Base-by-base conservation (phyloP, 2,329 filamentous ascomycete genomes). In the Cladosporium austrohemisphaericum region DNA sequence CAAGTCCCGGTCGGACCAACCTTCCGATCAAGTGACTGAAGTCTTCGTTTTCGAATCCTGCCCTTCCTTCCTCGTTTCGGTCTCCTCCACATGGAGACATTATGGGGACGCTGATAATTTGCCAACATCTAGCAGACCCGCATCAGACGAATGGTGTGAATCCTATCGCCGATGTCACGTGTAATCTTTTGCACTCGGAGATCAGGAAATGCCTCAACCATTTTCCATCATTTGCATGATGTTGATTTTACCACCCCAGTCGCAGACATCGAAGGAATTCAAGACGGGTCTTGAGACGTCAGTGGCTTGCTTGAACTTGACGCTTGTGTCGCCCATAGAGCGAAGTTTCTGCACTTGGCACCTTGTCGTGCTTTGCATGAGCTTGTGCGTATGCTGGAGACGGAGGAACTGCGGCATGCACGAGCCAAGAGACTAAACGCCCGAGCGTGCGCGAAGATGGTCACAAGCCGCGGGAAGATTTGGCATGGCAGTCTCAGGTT, bases 91-190 rank as follows among this genome's bases (percentile, higher is more conserved):
- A 47, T 47, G 29, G 33, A 38, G n/a, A 23, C 25, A 29, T 16
- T 32, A 32, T 32, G 41, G 41, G 41, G 23, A 47, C 7, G 22
- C 32, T 37, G 43, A 37, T 29, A 35, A 47, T 47, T 35, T 25
- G 20, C 25, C 25, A 38, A 22, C 23, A 28, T 32, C 33, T 28
- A 29, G 32, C 43, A 47, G 43, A 47, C 43, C 43, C 43, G 33
- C 43, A 37, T 13, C 14, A 18, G 22, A 29, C 4, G 23, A 35
- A 38, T 47, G 43, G 43, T 37, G 16, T 23, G 43, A 47, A 47
- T 47, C 43, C 43, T 47, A 47, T 38, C 43, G 43, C 43, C 43
- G 43, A 47, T 41, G 25, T 41, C 38, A 41, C 43, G 43, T 37
- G 32, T 25, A 13, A 14, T 28, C 13, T n/a, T 14, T 16, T 14